Conservation (phyloP, 2,329 filamentous ascomycete species). For the Cadophora malorum region DNA sequence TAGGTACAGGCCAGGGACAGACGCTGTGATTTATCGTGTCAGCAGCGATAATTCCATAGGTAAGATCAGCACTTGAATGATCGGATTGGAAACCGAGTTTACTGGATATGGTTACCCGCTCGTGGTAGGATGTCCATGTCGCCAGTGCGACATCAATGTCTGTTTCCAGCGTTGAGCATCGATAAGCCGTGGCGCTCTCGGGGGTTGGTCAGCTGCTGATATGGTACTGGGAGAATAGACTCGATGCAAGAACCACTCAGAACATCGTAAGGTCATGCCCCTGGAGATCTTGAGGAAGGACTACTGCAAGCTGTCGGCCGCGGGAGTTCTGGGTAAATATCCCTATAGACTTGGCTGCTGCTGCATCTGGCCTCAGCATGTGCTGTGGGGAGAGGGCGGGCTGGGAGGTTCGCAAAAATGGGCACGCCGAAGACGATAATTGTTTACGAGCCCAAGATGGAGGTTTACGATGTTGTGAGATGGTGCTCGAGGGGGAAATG, state of each 20-base stretch:
- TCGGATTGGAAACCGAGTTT: neutral
- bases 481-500: neutral
- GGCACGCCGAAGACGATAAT: constrained; percentile 10
- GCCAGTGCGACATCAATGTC: neutral
- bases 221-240: neutral
- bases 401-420: constrained; percentile 7
- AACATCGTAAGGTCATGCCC: constrained; percentile 1
- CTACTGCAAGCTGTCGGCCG: constrained; percentile 14
- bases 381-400: neutral
- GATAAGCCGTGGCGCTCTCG: neutral
- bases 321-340: neutral
- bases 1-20: neutral
- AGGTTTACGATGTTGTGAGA: neutral
- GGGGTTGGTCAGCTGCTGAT: constrained; percentile 1
- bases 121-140: neutral
- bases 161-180: neutral
- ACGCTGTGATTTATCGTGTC: neutral
- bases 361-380: neutral
- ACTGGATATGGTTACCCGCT: neutral
- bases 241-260: constrained; percentile 14
- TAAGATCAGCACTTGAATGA: constrained; percentile 10
- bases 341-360: neutral
- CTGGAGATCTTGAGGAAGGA: neutral
- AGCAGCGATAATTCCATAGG: constrained; percentile 8
- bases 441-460: neutral